A percentile compares a stretch with the other conserved stretches of the same genome.
These are phyloP conservation scores for Cystoderma amianthinum DNA, from an alignment of 768 basidiomycete species.

Conservation along the genomic window DNA sequence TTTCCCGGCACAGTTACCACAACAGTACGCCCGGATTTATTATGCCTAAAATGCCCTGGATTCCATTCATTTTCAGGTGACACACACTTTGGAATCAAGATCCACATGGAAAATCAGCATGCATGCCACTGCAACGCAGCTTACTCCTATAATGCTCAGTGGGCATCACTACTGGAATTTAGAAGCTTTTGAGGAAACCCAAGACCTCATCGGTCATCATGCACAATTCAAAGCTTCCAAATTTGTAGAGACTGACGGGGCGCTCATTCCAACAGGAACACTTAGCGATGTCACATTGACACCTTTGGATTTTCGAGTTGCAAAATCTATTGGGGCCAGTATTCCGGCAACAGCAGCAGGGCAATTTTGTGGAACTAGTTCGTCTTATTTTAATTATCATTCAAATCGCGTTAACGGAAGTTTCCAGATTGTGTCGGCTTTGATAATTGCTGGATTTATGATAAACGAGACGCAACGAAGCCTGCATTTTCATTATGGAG, in stretches of 20 bases:
- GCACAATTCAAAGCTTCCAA: conserved; percentile 29
- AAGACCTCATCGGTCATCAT: conserved; percentile 28
- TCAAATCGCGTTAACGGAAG: background rate
- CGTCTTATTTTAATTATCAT: background rate
- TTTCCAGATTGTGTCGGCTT: conserved; percentile 35
- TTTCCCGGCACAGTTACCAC: conserved; percentile 38
- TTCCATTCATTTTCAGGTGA: conserved; percentile 13
- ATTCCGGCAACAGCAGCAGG: conserved; percentile 26
- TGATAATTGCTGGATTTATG: conserved; percentile 41
- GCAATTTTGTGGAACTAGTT: conserved; percentile 33
- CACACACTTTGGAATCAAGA: conserved; percentile 25
- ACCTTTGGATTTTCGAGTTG: conserved; percentile 33
- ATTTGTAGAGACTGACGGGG: conserved; percentile 30
- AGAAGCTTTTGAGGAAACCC: conserved; percentile 33
- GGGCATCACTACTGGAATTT: conserved; percentile 39
- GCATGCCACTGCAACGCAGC: conserved; percentile 22
- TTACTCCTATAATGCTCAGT: conserved; percentile 38
- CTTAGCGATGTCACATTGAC: conserved; percentile 26
- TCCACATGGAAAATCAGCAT: conserved; percentile 32
- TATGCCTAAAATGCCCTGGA: background rate
- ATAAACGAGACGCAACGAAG: conserved; percentile 17
- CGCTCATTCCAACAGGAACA: conserved; percentile 33
- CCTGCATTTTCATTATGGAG: conserved; percentile 36
- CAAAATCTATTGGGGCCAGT: conserved; percentile 29
- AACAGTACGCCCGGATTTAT: conserved; percentile 11